A percentile compares a stretch with the other conserved stretches of the same genome.
Evolutionary conservation across 305 asterid genomes (phyloP).

Genomic region (Ajuga reptans): DNA sequence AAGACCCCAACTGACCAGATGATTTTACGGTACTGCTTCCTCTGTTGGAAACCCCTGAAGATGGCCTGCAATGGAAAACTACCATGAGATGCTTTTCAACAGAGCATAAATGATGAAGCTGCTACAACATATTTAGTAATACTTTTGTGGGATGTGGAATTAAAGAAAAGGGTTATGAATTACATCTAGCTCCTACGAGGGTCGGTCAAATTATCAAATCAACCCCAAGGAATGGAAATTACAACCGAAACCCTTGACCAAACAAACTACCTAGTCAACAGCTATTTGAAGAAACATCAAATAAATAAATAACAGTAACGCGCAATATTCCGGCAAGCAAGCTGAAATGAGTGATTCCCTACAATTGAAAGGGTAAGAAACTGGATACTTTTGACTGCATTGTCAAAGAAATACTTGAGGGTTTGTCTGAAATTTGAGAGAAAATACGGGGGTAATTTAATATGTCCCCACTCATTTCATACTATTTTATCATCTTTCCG

Average conservation of each 20-base stretch:
- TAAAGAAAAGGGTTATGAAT: background rate
- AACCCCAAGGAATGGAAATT: background rate
- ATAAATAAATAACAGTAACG: too few species aligned
- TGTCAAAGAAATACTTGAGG: too few species aligned
- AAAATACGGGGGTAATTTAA: background rate
- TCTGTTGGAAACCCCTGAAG: conserved; percentile 73
- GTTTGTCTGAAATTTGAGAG: background rate
- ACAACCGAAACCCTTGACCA: background rate
- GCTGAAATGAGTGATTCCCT: background rate
- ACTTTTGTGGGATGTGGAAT: background rate
- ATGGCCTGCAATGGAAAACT: conserved; percentile 41
- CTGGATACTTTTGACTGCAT: background rate
- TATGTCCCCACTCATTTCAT: background rate
- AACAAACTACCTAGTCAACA: background rate
- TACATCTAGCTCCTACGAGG: background rate
- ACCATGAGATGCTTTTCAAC: background rate
- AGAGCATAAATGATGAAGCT: background rate
- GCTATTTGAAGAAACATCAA: background rate
- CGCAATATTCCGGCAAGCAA: background rate
- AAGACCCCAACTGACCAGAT: conserved; percentile 89
- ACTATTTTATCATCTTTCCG: background rate
- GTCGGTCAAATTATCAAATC: background rate
- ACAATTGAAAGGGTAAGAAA: background rate
- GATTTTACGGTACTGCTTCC: conserved; percentile 72
- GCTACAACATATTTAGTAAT: background rate